Percentiles rank a stretch among this genome's conserved stretches.
These are phyloP conservation scores for Neurospora hispaniola DNA, from an alignment of 495 filamentous ascomycete species.

Conservation along the genomic window DNA sequence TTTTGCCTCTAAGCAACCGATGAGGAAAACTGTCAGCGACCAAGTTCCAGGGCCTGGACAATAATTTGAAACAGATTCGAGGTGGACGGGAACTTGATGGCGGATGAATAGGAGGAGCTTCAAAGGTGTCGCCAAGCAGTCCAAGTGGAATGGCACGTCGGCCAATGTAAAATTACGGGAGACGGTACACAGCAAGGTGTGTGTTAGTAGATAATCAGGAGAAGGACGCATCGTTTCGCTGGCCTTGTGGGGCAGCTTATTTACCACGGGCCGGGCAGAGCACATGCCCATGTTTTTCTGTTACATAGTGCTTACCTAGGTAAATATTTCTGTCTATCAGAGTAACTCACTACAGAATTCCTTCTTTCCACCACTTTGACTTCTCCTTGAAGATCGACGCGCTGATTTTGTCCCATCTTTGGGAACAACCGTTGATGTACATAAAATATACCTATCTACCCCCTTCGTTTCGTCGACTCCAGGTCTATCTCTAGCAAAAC, in stretches of 20 bases:
- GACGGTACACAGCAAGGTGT: background rate
- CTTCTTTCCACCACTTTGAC: background rate
- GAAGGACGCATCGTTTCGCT: background rate
- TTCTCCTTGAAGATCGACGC: background rate
- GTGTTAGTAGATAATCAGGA: background rate
- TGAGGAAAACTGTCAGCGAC: no score
- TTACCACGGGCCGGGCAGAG: background rate
- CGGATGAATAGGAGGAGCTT: background rate
- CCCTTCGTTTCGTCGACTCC: background rate
- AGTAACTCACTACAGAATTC: background rate
- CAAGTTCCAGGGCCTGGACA: background rate
- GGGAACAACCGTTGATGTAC: background rate
- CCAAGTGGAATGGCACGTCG: background rate
- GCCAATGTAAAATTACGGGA: background rate
- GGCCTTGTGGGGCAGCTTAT: background rate
- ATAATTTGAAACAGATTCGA: background rate
- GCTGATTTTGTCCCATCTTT: background rate
- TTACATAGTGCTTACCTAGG: background rate
- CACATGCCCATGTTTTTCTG: background rate
- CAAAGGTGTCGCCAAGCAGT: background rate
- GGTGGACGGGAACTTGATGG: background rate
- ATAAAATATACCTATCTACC: background rate
- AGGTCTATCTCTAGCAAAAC: no score
- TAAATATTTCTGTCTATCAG: background rate
- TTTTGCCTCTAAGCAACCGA: no score